Evolutionary conservation across 106 monocot species (phyloP).

Genomic region (Dendrobium nobile): DNA sequence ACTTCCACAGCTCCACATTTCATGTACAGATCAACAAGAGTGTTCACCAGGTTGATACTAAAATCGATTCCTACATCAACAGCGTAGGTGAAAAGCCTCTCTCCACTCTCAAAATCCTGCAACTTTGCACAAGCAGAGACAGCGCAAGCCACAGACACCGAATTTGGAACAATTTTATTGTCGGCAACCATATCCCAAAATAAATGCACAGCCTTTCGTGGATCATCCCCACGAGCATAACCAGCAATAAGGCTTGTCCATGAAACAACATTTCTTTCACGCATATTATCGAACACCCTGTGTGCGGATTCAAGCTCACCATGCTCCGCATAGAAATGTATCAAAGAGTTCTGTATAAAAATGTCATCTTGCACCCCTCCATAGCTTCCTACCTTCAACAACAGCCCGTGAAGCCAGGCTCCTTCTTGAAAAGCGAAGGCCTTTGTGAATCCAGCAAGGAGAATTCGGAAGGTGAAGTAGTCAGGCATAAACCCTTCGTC

Average conservation of each 20-base stretch:
- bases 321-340: constrained; percentile 16
- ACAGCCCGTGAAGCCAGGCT: constrained; percentile 14
- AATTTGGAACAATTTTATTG: constrained; percentile 11
- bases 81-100: constrained; percentile 21
- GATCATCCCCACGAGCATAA: constrained; percentile 18
- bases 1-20: constrained; percentile 23
- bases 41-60: constrained; percentile 15
- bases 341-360: constrained; percentile 18
- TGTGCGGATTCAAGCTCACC: constrained; percentile 19
- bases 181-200: constrained; percentile 25
- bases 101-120: constrained; percentile 19
- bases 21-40: constrained; percentile 39
- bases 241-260: constrained; percentile 46
- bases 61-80: constrained; percentile 18
- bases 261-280: constrained; percentile 38
- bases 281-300: constrained; percentile 35
- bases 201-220: constrained; percentile 19
- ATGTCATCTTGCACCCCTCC: constrained; percentile 1
- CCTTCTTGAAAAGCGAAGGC: constrained; percentile 12
- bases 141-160: constrained; percentile 32
- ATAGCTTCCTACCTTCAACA: constrained; percentile 15
- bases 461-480: constrained; percentile 24
- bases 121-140: constrained; percentile 31
- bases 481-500: constrained; percentile 11
- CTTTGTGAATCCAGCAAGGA: constrained; percentile 16